phyloP scores from a whole-genome alignment of 768 basidiomycete genomes.

The Naganishia friedmannii region DNA sequence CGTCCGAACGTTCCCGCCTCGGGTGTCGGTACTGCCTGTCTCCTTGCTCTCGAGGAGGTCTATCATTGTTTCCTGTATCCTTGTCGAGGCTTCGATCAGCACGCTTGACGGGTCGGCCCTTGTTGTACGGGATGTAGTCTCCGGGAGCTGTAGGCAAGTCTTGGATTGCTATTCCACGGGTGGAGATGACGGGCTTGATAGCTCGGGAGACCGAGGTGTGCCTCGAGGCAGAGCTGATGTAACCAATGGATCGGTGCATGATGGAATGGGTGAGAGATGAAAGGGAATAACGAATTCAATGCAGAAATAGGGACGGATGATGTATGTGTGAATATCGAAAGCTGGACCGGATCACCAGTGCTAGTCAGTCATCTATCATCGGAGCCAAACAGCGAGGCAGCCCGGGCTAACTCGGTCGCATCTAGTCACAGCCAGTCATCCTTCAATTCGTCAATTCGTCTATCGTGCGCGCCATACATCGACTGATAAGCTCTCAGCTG shows the following conservation, averaged over 20 bases:
- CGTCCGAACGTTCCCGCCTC: not conserved
- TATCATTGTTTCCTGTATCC: constrained; percentile 6
- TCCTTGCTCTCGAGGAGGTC: not conserved
- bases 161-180: constrained; percentile 12
- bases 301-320: not conserved
- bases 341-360: not conserved
- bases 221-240: constrained; percentile 16
- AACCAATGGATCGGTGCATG: constrained; percentile 14
- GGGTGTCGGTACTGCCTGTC: not conserved
- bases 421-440: not conserved
- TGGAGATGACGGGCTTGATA: constrained; percentile 4
- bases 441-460: not conserved
- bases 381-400: not conserved
- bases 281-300: not conserved
- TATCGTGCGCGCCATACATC: not conserved
- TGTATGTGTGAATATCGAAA: not conserved
- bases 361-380: no score
- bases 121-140: constrained; percentile 21
- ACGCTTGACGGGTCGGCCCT: constrained; percentile 22
- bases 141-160: constrained; percentile 12
- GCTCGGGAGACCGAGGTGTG: constrained; percentile 8
- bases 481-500: not conserved
- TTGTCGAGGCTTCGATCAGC: constrained; percentile 8
- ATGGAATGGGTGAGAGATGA: not conserved
- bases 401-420: constrained; percentile 14